These are phyloP conservation scores for Jaminaea rosea DNA, from an alignment of 1,284 basidiomycete genomes.

Conservation along the genomic window DNA sequence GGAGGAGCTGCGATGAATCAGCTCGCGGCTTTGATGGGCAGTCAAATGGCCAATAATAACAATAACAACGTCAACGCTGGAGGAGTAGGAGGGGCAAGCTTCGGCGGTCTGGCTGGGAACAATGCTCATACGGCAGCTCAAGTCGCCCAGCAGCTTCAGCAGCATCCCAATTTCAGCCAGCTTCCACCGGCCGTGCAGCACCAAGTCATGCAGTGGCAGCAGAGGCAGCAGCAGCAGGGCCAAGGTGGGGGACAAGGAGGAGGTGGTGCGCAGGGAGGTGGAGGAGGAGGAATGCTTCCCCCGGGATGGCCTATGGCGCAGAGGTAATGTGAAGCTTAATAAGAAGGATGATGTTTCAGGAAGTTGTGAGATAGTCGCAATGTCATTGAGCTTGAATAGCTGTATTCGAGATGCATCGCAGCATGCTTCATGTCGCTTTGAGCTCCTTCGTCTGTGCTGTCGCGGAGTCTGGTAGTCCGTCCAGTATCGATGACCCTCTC, in stretches of 20 bases:
- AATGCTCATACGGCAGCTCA: background rate
- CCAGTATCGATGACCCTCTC: no score
- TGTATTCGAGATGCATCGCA: no score
- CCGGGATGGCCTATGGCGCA: background rate
- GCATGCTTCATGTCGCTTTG: no score
- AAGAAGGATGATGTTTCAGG: no score
- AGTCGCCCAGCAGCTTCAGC: background rate
- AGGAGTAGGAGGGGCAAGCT: background rate
- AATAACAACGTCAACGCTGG: background rate
- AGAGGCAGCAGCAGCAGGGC: background rate
- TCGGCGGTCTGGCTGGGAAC: background rate
- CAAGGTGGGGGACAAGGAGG: background rate
- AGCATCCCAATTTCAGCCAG: background rate
- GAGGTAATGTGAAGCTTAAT: no score
- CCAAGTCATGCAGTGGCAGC: background rate
- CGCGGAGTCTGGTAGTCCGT: no score
- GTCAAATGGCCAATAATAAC: background rate
- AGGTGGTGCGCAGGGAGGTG: background rate
- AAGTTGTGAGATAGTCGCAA: no score
- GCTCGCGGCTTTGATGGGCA: no score
- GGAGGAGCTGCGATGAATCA: no score
- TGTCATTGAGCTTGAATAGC: no score
- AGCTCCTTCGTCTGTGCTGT: no score
- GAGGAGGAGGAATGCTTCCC: background rate
- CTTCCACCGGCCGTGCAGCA: background rate